Percentiles rank a stretch among this genome's conserved stretches.
Evolutionary conservation across 2,329 filamentous ascomycete species (phyloP).

Genomic region (Cladosporium halotolerans): DNA sequence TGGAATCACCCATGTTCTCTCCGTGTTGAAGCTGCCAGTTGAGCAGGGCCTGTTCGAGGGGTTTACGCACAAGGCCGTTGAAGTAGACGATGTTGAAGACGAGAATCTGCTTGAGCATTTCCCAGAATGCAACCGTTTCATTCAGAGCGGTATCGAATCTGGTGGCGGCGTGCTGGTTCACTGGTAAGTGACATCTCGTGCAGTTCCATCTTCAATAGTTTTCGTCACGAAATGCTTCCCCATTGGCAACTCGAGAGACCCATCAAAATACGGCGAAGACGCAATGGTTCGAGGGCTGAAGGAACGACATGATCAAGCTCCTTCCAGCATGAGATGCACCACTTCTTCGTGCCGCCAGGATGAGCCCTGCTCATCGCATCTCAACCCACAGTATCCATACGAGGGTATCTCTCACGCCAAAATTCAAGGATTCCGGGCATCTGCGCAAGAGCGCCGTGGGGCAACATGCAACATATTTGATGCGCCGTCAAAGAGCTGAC

Average conservation of each 20-base stretch:
- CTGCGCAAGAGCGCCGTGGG: no score
- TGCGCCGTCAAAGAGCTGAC: not conserved
- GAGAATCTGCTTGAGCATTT: slow-evolving; percentile 80
- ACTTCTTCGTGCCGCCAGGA: no score
- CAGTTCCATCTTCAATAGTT: not conserved
- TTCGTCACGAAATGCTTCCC: not conserved
- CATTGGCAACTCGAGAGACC: no score
- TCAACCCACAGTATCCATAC: not conserved
- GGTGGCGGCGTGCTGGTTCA: slow-evolving; percentile 61
- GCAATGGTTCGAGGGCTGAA: no score
- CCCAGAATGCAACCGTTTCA: slow-evolving; percentile 62
- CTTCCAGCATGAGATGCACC: no score
- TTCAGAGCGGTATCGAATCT: slow-evolving; percentile 64
- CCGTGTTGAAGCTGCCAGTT: slow-evolving; percentile 61
- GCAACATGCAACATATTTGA: no score
- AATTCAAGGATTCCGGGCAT: no score
- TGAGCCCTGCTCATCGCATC: no score
- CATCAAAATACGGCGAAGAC: no score
- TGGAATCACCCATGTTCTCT: slow-evolving; percentile 86
- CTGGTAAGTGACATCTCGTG: slow-evolving; percentile 30
- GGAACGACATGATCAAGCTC: no score
- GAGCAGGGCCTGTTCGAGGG: slow-evolving; percentile 49
- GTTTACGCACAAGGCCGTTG: slow-evolving; percentile 69
- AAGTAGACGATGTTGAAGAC: slow-evolving; percentile 86
- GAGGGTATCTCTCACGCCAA: not conserved